Evolutionary conservation across 331 rosid genomes (phyloP).

Genomic region (Acacia pycnantha): DNA sequence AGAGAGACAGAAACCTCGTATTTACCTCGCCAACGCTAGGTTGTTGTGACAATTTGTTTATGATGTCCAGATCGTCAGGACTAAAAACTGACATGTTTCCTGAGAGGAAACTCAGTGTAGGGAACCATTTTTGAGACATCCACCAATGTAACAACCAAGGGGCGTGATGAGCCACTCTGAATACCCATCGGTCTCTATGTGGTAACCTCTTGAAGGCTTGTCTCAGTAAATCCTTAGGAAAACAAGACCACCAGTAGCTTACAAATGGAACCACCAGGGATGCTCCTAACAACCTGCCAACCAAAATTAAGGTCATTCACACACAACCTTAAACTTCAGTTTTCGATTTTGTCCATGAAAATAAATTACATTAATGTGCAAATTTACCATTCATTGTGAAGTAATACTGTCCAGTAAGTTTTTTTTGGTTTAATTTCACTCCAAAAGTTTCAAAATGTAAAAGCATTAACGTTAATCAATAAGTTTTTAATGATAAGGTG

Average conservation of each 20-base stretch:
- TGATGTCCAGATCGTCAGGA: constrained; percentile 45
- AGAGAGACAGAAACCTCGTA: neutral
- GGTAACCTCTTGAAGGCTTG: constrained; percentile 44
- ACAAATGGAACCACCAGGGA: constrained; percentile 74
- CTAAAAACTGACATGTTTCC: constrained; percentile 15
- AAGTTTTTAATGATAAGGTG: too few species aligned
- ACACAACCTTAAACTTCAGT: neutral
- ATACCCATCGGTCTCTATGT: constrained; percentile 41
- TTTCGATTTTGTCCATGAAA: neutral
- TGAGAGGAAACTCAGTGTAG: constrained; percentile 38
- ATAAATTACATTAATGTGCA: neutral
- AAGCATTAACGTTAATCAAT: too few species aligned
- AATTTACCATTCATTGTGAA: too few species aligned
- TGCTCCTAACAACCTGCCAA: constrained; percentile 70
- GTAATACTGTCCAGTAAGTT: accelerated
- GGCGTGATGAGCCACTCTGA: constrained; percentile 56
- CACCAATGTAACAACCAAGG: constrained; percentile 85
- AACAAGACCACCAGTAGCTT: constrained; percentile 68
- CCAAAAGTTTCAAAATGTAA: too few species aligned
- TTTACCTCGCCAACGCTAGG: constrained; percentile 45
- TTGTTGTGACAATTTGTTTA: constrained; percentile 35
- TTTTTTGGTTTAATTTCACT: too few species aligned
- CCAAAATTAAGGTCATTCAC: neutral
- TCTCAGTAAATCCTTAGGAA: constrained; percentile 44
- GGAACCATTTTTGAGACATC: constrained; percentile 78